Conservation (phyloP, 75 land plant species). For the Adiantum capillusveneris region DNA sequence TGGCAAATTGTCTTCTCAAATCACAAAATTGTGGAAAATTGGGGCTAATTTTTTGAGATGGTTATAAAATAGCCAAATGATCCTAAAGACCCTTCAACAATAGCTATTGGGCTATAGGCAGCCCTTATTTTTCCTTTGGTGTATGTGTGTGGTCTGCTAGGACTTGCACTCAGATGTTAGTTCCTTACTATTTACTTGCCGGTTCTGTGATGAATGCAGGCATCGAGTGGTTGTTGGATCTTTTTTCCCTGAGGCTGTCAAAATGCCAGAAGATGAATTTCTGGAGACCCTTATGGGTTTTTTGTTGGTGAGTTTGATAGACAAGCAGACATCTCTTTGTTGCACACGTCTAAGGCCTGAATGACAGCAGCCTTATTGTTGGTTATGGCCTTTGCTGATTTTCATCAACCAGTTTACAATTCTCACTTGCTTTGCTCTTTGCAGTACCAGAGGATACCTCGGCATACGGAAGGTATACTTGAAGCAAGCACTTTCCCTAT, state of each 20-base stretch:
- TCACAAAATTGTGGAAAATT: too few species aligned
- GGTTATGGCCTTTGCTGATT: too few species aligned
- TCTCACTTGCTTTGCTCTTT: conserved; percentile 2
- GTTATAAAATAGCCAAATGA: too few species aligned
- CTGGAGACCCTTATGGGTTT: conserved; percentile 29
- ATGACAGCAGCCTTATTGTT: too few species aligned
- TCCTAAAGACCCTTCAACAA: too few species aligned
- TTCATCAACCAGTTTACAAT: too few species aligned
- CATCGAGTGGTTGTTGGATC: conserved; percentile 34
- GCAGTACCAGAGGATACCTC: conserved; percentile 38
- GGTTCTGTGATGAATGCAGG: conserved; percentile 10
- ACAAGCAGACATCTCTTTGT: not conserved
- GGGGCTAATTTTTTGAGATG: too few species aligned
- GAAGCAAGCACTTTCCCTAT: conserved; percentile 30
- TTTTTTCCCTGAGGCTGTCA: conserved; percentile 32
- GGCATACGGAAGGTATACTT: conserved; percentile 40
- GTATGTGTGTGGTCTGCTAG: too few species aligned
- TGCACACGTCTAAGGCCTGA: not conserved
- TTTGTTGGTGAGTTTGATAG: conserved; percentile 24
- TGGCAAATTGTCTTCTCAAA: too few species aligned
- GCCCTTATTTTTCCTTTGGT: too few species aligned
- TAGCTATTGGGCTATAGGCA: too few species aligned
- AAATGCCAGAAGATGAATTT: conserved; percentile 32
- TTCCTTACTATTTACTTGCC: not conserved
- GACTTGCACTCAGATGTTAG: too few species aligned